phyloP scores from a whole-genome alignment of 1,284 basidiomycete species.

The Exobasidium rhododendri region DNA sequence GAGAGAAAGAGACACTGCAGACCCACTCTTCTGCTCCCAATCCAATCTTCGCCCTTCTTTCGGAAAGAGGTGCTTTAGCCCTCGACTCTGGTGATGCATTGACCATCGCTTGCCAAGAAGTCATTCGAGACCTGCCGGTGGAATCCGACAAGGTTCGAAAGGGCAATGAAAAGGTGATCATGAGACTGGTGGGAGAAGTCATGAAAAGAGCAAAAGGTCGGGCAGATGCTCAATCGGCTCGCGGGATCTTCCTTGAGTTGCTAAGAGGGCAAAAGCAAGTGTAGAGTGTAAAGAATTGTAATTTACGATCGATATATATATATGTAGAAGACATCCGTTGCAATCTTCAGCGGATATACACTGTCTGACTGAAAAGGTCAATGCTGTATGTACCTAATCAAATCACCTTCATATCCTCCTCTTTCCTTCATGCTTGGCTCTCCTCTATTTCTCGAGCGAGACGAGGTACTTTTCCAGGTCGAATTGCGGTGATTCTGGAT shows the following conservation, averaged over 20 bases:
- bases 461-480: constrained; percentile 86
- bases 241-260: constrained; percentile 10
- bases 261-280: background rate
- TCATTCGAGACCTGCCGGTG: constrained; percentile 67
- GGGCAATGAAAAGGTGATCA: constrained; percentile 78
- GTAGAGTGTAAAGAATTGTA: background rate
- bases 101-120: constrained; percentile 62
- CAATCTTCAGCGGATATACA: no score
- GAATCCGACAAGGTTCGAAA: constrained; percentile 69
- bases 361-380: background rate
- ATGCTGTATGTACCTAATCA: no score
- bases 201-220: constrained; percentile 80
- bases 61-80: constrained; percentile 21
- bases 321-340: no score
- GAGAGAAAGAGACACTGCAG: constrained; percentile 7
- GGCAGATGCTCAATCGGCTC: constrained; percentile 62
- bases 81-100: constrained; percentile 24
- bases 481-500: constrained; percentile 92
- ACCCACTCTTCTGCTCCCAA: constrained; percentile 9
- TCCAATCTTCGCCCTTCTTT: constrained; percentile 24
- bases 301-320: no score
- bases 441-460: constrained; percentile 40
- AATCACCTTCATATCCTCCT: no score
- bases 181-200: constrained; percentile 81
- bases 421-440: no score